Evolutionary conservation across 2,329 filamentous ascomycete species (phyloP).

Genomic region (Exophiala phaeomuriformis): DNA sequence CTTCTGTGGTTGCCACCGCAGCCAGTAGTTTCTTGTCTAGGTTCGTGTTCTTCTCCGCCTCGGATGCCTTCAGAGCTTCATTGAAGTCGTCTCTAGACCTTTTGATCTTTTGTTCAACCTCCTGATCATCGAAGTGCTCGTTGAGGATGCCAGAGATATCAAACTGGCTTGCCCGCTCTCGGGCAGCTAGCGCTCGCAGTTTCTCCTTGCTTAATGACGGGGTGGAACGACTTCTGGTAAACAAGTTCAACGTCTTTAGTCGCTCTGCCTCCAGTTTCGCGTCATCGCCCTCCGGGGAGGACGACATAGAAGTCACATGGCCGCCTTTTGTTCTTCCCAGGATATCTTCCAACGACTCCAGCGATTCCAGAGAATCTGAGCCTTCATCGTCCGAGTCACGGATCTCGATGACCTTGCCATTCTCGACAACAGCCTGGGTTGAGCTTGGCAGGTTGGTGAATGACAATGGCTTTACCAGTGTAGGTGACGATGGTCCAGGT

Average conservation of each 20-base stretch:
- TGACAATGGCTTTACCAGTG: slow-evolving; percentile 30
- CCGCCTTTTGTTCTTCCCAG: slow-evolving; percentile 30
- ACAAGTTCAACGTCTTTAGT: slow-evolving; percentile 16
- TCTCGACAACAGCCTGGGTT: slow-evolving; percentile 50
- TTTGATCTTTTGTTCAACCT: slow-evolving; percentile 48
- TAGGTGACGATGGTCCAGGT: not conserved
- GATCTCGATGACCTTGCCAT: slow-evolving; percentile 47
- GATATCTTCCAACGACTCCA: slow-evolving; percentile 51
- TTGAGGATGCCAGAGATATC: slow-evolving; percentile 43
- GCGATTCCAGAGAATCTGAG: slow-evolving; percentile 49
- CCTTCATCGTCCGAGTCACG: slow-evolving; percentile 61
- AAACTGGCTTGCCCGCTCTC: slow-evolving; percentile 18
- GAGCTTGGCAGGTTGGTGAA: slow-evolving; percentile 23
- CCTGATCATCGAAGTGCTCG: slow-evolving; percentile 53
- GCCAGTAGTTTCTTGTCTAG: slow-evolving; percentile 38
- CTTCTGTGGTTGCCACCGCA: slow-evolving; percentile 39
- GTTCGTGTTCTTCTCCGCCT: slow-evolving; percentile 11
- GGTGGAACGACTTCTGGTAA: slow-evolving; percentile 17
- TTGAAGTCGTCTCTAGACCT: slow-evolving; percentile 33
- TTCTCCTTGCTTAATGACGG: slow-evolving; percentile 20
- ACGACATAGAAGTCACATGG: slow-evolving; percentile 11
- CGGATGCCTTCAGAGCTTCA: slow-evolving; percentile 14
- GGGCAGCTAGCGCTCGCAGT: slow-evolving; percentile 23
- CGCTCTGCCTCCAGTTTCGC: slow-evolving; percentile 21
- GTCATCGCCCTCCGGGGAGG: slow-evolving; percentile 18